Percentiles rank a stretch among this genome's conserved stretches.
Evolutionary conservation across 192 early-diverging fungal species (phyloP).

Genomic region (Funneliformis mosseae): DNA sequence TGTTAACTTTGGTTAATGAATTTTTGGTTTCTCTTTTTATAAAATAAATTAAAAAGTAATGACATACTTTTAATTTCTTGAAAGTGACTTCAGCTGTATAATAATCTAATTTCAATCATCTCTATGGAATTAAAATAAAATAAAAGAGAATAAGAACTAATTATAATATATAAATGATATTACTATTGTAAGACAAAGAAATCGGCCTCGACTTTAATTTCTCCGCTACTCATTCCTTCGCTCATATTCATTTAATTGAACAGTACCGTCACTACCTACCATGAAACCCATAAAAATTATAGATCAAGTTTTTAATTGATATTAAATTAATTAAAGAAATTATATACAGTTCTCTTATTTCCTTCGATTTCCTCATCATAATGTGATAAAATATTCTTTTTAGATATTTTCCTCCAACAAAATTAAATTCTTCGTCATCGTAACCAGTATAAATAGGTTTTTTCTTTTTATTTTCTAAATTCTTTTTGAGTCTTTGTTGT

Average conservation of each 20-base stretch:
- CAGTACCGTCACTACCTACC: conserved; percentile 54
- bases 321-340: neutral
- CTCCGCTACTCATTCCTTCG: conserved; percentile 44
- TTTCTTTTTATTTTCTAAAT: conserved; percentile 74
- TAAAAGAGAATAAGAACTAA: neutral
- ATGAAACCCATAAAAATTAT: conserved; percentile 49
- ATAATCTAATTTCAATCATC: conserved; percentile 78
- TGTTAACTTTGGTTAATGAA: conserved; percentile 19
- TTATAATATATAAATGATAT: neutral
- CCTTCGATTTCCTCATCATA: conserved; percentile 77
- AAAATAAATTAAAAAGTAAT: neutral
- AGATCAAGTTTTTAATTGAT: conserved; percentile 9
- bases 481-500: conserved; percentile 64
- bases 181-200: conserved; percentile 57
- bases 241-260: conserved; percentile 38
- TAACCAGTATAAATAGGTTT: conserved; percentile 68
- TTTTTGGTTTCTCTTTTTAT: neutral
- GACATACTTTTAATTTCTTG: conserved; percentile 74
- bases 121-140: conserved; percentile 35
- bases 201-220: conserved; percentile 53
- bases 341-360: conserved; percentile 29
- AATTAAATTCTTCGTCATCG: conserved; percentile 71
- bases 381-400: conserved; percentile 66
- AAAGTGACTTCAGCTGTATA: conserved; percentile 81
- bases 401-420: conserved; percentile 41